These are phyloP conservation scores for Paramecium caudatum DNA, from an alignment of 73 alveolate species.

Conservation along the genomic window DNA sequence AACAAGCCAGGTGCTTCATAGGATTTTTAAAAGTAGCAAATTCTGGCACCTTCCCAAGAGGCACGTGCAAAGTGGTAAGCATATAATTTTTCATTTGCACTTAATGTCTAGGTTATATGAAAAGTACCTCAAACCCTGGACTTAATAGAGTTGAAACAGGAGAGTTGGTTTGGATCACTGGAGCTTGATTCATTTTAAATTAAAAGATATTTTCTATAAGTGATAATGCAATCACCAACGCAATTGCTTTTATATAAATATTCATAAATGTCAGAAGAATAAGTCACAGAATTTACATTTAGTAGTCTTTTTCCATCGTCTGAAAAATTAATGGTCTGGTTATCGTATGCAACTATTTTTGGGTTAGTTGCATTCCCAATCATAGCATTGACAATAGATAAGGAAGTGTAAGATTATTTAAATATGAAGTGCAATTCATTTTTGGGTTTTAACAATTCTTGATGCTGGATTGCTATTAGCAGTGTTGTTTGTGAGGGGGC, in stretches of 20 bases:
- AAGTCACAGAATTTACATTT: constrained; percentile 15
- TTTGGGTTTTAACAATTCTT: constrained; percentile 43
- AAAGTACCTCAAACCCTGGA: constrained; percentile 63
- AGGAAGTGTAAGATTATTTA: background rate
- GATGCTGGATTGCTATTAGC: constrained; percentile 48
- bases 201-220: background rate
- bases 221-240: background rate
- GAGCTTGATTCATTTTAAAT: constrained; percentile 12
- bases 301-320: constrained; percentile 21
- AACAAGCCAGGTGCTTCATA: constrained; percentile 97
- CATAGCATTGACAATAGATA: constrained; percentile 41
- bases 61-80: constrained; percentile 94
- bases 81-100: constrained; percentile 90
- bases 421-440: constrained; percentile 22
- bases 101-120: background rate
- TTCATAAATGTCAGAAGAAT: constrained; percentile 1
- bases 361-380: constrained; percentile 41
- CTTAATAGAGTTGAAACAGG: background rate
- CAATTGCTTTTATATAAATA: background rate
- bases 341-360: background rate
- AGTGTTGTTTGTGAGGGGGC: background rate
- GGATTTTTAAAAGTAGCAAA: constrained; percentile 88
- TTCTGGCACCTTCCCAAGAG: constrained; percentile 94
- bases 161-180: background rate
- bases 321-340: constrained; percentile 26